Evolutionary conservation across 768 basidiomycete genomes (phyloP), one percentile per base, ranked within the genome.

Genomic region (Neoboletus subvelutipes): DNA sequence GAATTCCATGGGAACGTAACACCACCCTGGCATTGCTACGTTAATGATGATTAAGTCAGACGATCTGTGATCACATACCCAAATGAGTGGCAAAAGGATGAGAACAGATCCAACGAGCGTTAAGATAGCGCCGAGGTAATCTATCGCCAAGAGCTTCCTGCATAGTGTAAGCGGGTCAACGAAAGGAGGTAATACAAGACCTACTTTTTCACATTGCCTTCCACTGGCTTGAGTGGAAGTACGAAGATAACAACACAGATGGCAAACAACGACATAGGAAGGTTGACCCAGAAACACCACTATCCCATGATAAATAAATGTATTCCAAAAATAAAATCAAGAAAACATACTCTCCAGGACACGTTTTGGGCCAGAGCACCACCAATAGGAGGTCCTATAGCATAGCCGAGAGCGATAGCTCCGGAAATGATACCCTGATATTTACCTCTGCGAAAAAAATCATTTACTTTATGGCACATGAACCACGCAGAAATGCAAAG

Each of bases 211-310:
- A 85, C 78, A 55, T 82, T 74, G 1, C 89, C 90, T 13, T 78
- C 74, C 8, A 90, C 87, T 3, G 80, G 77, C 56, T 86, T 86
- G n/a, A 90, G 74, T 0, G 90, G 90, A 0, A 92, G 76, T 11
- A 87, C 71, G 57, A 87, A 81, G 18, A 80, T 62, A 4, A 90
- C 82, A 17, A 85, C 80, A 20, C 77, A 69, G 24, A 86, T 79
- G 0, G 85, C 79, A 39, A 73, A 63, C 13, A 80, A 68, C 0
- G 86, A 82, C 3, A 86, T 64, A 0, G 88, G 88, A 1, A 90
- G 75, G 24, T 81, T 85, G 46, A 90, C 77, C 83, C 87, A 89
- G 68, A 88, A 88, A 65, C 86, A 88, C 87, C 88, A 89, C 82
- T 85, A 46, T 3, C 34, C 17, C 24, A 8, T 4, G 22, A 42